phyloP scores from a whole-genome alignment of 768 basidiomycete genomes.

The Podaxis mareebaensis region DNA sequence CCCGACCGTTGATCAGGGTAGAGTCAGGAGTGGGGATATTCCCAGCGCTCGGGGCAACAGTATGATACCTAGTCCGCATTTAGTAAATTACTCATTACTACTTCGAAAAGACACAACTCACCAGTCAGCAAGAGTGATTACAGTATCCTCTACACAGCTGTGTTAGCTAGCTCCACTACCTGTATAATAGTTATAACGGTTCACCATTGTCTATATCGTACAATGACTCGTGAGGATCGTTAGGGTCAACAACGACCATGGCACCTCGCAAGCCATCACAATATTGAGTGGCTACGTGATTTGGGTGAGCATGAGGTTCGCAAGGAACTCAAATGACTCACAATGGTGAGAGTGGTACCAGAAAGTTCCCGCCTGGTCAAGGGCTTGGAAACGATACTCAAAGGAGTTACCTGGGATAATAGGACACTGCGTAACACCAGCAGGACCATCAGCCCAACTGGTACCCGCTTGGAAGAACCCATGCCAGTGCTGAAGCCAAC shows the following conservation, averaged over 20 bases:
- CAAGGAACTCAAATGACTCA: neutral
- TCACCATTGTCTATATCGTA: slow-evolving; percentile 29
- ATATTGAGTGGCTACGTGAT: slow-evolving; percentile 20
- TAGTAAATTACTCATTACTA: no score
- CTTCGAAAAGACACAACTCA: slow-evolving; percentile 19
- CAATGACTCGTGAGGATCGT: slow-evolving; percentile 20
- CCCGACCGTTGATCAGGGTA: slow-evolving; percentile 54
- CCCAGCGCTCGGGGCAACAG: slow-evolving; percentile 23
- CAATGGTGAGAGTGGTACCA: slow-evolving; percentile 36
- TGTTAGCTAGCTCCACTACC: neutral
- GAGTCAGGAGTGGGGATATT: slow-evolving; percentile 31
- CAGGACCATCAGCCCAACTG: slow-evolving; percentile 33
- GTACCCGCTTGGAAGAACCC: slow-evolving; percentile 33
- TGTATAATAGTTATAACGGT: neutral
- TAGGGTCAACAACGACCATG: slow-evolving; percentile 23
- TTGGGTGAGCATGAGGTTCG: neutral
- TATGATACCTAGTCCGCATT: slow-evolving; percentile 34
- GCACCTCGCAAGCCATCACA: slow-evolving; percentile 28
- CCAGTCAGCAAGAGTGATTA: slow-evolving; percentile 56
- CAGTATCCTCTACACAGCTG: slow-evolving; percentile 27
- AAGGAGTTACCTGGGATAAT: slow-evolving; percentile 39
- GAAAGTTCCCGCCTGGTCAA: slow-evolving; percentile 43
- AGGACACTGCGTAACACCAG: slow-evolving; percentile 44
- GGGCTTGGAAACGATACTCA: slow-evolving; percentile 37
- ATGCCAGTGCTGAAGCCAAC: slow-evolving; percentile 31